Evolutionary conservation across 1,284 basidiomycete genomes (phyloP), one percentile per base, ranked within the genome.

Genomic region (Clitocybe nebularis): DNA sequence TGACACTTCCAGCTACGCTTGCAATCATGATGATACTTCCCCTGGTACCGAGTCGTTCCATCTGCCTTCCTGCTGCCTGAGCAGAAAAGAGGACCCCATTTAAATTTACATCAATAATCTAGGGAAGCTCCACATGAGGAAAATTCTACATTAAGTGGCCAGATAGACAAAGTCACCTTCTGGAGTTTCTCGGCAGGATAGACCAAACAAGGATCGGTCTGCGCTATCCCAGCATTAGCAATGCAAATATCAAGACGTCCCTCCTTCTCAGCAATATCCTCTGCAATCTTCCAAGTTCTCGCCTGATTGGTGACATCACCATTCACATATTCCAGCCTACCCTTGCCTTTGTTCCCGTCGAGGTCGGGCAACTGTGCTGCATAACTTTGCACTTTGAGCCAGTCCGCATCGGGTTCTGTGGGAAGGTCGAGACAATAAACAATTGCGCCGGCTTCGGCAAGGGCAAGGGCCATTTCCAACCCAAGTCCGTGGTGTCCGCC

Each of bases 1-100:
- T 78, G 46, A 91, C 81, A 42, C 78, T 81, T 0, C 86, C 89
- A 36, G 81, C 86, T 83, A 92, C 89, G 43, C 84, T 89, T 10
- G 80, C 90, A 36, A 86, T 83, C 50, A 89, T 59, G 48, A 89
- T 77, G 52, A 93, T 89, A 51, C 84, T 89, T 1, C 86, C 89
- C 11, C 70, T 69, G 4, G 68, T 75, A 2, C 76, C 73, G 39
- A 79, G 77, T n/a, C 76, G 74, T n/a, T 59, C 69, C 84, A 87
- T 89, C 61, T 84, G 77, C 43, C 78, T 67, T 3, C 84, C 87
- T 4, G 80, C 86, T 1, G 84, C 85, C 57, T 89, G 84, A 3
- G 84, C 84, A 5, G 85, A 82, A 55, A 80, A 81, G 42, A 90
- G 64, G n/a, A 81, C 84, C 2, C 88, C 89, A 28, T 74, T 78